Conservation (phyloP, 306 rosid species). For the Rosa chinensis region DNA sequence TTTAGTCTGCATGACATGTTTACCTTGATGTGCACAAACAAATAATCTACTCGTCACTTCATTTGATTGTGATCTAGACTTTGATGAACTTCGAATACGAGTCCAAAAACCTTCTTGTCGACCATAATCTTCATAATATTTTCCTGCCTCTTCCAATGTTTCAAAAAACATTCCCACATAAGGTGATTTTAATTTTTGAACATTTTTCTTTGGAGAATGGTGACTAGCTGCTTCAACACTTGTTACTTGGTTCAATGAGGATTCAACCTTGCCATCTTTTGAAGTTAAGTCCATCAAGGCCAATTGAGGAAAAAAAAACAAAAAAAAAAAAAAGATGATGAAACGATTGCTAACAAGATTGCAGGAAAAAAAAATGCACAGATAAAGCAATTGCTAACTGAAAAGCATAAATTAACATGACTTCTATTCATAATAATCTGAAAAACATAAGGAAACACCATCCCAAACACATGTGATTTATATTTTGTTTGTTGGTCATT, state of each 20-base stretch:
- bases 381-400: too few species aligned
- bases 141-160: not conserved
- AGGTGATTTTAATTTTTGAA: too few species aligned
- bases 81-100: not conserved
- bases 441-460: too few species aligned
- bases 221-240: not conserved
- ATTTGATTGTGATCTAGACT: not conserved
- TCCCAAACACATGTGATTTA: too few species aligned
- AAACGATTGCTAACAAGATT: too few species aligned
- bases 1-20: not conserved
- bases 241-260: not conserved
- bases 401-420: too few species aligned
- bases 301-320: too few species aligned
- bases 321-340: too few species aligned
- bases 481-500: too few species aligned
- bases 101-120: slow-evolving; percentile 1
- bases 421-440: too few species aligned
- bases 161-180: not conserved
- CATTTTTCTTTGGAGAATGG: not conserved
- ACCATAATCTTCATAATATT: slow-evolving; percentile 1
- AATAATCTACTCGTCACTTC: not conserved
- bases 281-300: not conserved
- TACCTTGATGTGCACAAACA: not conserved
- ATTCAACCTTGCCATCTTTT: not conserved
- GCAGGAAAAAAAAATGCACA: too few species aligned